phyloP scores from a whole-genome alignment of 805 yeast species.

The Lachancea mirantina region DNA sequence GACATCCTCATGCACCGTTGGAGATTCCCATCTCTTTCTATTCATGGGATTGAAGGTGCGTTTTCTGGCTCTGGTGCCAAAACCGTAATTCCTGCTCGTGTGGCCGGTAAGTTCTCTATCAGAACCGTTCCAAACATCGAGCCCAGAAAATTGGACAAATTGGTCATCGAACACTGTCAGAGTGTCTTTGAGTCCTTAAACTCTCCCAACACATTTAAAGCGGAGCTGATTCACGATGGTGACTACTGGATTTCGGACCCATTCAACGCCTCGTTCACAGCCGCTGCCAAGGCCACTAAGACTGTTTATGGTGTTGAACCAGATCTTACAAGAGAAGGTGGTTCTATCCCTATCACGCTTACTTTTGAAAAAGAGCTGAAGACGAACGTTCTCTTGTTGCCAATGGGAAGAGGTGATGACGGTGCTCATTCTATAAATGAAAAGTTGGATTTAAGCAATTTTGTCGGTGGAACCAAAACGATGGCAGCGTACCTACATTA shows the following conservation, averaged over 20 bases:
- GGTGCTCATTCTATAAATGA: slow-evolving; percentile 99
- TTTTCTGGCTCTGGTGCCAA: slow-evolving; percentile 93
- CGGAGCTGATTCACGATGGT: slow-evolving; percentile 88
- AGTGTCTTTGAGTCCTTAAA: slow-evolving; percentile 56
- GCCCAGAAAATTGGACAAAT: slow-evolving; percentile 65
- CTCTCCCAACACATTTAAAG: slow-evolving; percentile 68
- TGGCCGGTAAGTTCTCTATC: slow-evolving; percentile 88
- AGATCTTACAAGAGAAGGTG: slow-evolving; percentile 97
- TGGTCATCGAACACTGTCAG: slow-evolving; percentile 66
- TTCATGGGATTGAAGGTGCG: slow-evolving; percentile 98
- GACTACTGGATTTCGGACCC: slow-evolving; percentile 96
- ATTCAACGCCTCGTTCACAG: slow-evolving; percentile 82
- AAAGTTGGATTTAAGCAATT: slow-evolving; percentile 82
- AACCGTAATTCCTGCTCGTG: slow-evolving; percentile 95
- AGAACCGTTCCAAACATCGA: slow-evolving; percentile 96
- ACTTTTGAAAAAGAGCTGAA: slow-evolving; percentile 85
- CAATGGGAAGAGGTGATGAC: slow-evolving; percentile 98
- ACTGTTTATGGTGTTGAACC: slow-evolving; percentile 94
- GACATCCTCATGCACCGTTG: slow-evolving; percentile 95
- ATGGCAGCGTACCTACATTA: slow-evolving; percentile 90
- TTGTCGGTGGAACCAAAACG: slow-evolving; percentile 88
- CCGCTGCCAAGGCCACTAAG: slow-evolving; percentile 91
- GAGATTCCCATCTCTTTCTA: slow-evolving; percentile 94
- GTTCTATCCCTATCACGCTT: slow-evolving; percentile 94
- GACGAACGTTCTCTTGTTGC: slow-evolving; percentile 80